phyloP scores from a whole-genome alignment of 495 filamentous ascomycete species.

The Aspergillus panamensis region DNA sequence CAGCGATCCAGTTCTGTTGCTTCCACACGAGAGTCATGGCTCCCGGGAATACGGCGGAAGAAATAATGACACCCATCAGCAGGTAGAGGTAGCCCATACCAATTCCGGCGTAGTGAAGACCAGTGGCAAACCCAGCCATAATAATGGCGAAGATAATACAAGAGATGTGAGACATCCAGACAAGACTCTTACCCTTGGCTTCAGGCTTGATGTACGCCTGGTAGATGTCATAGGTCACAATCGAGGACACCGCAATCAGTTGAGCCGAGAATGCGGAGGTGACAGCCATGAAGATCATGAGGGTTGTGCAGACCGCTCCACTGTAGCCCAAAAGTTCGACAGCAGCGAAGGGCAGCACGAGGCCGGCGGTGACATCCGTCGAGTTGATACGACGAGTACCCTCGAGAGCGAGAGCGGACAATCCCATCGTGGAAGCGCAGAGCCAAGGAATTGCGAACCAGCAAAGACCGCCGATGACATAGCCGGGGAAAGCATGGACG shows the following conservation, averaged over 20 bases:
- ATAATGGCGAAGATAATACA: constrained; percentile 74
- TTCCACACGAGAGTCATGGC: constrained; percentile 79
- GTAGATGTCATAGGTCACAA: constrained; percentile 92
- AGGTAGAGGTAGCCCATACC: constrained; percentile 78
- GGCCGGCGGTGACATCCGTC: constrained; percentile 76
- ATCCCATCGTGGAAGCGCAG: constrained; percentile 86
- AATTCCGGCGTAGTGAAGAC: constrained; percentile 67
- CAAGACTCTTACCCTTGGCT: constrained; percentile 72
- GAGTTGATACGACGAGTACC: constrained; percentile 65
- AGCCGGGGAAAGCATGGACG: constrained; percentile 86
- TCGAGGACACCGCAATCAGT: constrained; percentile 87
- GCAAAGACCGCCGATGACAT: constrained; percentile 82
- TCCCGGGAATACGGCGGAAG: constrained; percentile 78
- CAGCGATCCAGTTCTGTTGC: constrained; percentile 76
- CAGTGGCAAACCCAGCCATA: constrained; percentile 83
- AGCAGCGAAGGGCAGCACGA: constrained; percentile 85
- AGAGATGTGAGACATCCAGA: constrained; percentile 77
- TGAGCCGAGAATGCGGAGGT: constrained; percentile 87
- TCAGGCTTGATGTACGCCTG: constrained; percentile 55
- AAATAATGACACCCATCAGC: constrained; percentile 91
- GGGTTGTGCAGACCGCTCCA: constrained; percentile 75
- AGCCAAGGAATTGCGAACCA: constrained; percentile 99
- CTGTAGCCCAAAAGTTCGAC: constrained; percentile 87
- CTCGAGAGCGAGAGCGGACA: constrained; percentile 83
- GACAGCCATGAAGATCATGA: constrained; percentile 96